Percentiles rank a stretch among this genome's conserved stretches.
phyloP scores from a whole-genome alignment of 2,329 filamentous ascomycete genomes.

The Diplocarpon rosae region DNA sequence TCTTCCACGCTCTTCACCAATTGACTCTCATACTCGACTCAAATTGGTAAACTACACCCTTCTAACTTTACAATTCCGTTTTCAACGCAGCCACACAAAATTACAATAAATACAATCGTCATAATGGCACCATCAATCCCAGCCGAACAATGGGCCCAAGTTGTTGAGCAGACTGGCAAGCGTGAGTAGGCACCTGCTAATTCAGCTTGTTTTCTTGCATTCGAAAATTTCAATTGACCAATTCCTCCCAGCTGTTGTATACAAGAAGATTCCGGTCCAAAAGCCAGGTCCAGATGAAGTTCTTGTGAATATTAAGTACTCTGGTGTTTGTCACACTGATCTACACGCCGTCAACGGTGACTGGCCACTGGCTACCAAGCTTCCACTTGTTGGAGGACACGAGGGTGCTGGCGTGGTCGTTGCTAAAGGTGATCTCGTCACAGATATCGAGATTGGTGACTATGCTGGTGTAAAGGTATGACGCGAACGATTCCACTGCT shows the following conservation, averaged over 20 bases:
- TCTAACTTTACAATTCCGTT: neutral
- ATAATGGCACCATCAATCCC: constrained; percentile 44
- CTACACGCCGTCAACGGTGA: constrained; percentile 74
- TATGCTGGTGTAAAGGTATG: constrained; percentile 65
- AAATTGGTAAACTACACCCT: neutral
- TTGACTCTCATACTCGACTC: constrained; percentile 1
- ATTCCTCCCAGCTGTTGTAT: constrained; percentile 42
- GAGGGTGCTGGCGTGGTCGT: constrained; percentile 77
- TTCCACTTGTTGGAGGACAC: constrained; percentile 76
- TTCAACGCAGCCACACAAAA: neutral
- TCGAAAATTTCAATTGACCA: neutral
- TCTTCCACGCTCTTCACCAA: constrained; percentile 3
- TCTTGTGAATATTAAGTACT: constrained; percentile 83
- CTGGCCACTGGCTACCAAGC: constrained; percentile 75
- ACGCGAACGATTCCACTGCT: neutral
- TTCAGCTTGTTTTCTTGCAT: neutral
- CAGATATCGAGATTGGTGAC: constrained; percentile 71
- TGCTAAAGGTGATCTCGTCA: constrained; percentile 63
- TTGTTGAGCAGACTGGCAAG: constrained; percentile 71
- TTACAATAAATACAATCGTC: constrained; percentile 4
- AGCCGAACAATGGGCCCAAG: constrained; percentile 80
- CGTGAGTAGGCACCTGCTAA: constrained; percentile 35
- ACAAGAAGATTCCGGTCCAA: constrained; percentile 73
- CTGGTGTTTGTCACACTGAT: constrained; percentile 86
- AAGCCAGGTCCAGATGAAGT: constrained; percentile 82